These are phyloP conservation scores for Lepraria neglecta DNA, from an alignment of 495 filamentous ascomycete species.

Conservation along the genomic window DNA sequence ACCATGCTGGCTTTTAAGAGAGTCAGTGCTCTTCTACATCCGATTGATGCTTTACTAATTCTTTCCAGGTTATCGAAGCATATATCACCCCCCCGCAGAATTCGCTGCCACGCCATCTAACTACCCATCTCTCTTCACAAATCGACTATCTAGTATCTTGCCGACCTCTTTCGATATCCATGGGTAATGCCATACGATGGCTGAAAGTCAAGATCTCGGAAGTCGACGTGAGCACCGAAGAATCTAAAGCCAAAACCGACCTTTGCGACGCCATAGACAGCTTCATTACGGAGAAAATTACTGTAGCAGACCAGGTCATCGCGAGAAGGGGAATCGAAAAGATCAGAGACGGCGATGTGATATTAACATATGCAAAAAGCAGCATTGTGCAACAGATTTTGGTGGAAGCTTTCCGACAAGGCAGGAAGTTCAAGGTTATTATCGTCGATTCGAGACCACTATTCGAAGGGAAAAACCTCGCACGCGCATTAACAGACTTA, in stretches of 20 bases:
- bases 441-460: conserved; percentile 78
- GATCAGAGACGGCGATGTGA: conserved; percentile 71
- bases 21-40: conserved; percentile 44
- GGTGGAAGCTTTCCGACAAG: conserved; percentile 58
- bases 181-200: conserved; percentile 93
- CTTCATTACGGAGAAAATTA: conserved; percentile 87
- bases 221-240: conserved; percentile 74
- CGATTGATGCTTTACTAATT: conserved; percentile 13
- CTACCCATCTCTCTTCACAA: conserved; percentile 87
- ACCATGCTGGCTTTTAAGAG: conserved; percentile 84
- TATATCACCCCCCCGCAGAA: conserved; percentile 81
- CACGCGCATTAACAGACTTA: conserved; percentile 55
- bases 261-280: conserved; percentile 76
- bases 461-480: conserved; percentile 72
- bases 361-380: conserved; percentile 86
- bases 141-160: conserved; percentile 91
- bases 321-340: conserved; percentile 63
- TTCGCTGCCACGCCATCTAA: conserved; percentile 82
- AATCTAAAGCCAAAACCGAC: conserved; percentile 66
- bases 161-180: conserved; percentile 83
- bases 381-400: conserved; percentile 77
- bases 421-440: conserved; percentile 72
- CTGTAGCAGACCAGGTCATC: conserved; percentile 77
- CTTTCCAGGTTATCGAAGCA: conserved; percentile 69
- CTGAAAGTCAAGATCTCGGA: conserved; percentile 83